These are phyloP conservation scores for Aureobasidium uvarum DNA, from an alignment of 2,329 filamentous ascomycete genomes.

Conservation along the genomic window DNA sequence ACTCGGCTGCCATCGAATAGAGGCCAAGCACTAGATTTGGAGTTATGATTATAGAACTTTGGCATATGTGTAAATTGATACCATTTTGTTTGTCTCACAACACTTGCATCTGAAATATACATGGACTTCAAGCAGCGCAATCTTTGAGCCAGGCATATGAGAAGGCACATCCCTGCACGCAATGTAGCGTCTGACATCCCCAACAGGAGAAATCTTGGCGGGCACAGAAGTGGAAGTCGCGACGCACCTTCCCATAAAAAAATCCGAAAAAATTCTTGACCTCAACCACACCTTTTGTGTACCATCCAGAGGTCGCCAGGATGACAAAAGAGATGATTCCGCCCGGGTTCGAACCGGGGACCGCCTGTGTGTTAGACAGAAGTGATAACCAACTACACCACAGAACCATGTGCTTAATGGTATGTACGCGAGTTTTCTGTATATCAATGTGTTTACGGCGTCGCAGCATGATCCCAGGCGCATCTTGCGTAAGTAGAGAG, in stretches of 20 bases:
- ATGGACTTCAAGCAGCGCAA: too few relatives aligned
- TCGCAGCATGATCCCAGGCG: background rate
- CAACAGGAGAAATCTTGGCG: background rate
- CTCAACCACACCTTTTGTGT: background rate
- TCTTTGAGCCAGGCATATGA: too few relatives aligned
- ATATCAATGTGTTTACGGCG: too few relatives aligned
- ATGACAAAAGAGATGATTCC: conserved; percentile 7
- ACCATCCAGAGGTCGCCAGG: background rate
- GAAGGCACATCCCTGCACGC: too few relatives aligned
- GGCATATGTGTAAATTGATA: background rate
- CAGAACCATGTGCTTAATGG: conserved; percentile 16
- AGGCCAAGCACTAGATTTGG: background rate
- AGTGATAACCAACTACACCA: conserved; percentile 21
- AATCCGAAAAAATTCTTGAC: background rate
- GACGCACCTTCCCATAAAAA: background rate
- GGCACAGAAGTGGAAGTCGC: background rate
- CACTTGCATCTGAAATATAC: background rate
- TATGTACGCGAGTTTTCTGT: background rate
- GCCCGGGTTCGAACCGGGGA: conserved; percentile 6
- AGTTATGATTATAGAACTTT: background rate
- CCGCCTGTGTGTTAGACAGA: conserved; percentile 18
- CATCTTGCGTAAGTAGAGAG: background rate
- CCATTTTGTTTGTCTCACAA: background rate
- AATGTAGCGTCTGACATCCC: background rate
- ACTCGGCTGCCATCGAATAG: background rate